Percentiles rank a stretch among this genome's conserved stretches.
phyloP scores from a whole-genome alignment of 768 basidiomycete species.

The Leccinum barrowsii region DNA sequence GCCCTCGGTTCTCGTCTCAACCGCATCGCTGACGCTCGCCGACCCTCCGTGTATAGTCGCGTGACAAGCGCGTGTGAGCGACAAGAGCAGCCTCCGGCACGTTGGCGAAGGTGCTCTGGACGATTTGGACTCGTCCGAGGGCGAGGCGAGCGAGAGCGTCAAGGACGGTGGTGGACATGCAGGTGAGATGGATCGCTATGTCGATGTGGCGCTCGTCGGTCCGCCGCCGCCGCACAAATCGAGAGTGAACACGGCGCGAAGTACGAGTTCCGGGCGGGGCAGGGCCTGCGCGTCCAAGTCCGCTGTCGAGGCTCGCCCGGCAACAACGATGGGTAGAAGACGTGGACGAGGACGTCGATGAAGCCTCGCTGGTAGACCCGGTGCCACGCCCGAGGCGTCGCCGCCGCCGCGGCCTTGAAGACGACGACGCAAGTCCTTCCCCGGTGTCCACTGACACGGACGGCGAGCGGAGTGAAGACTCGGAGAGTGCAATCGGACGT shows the following conservation, averaged over 20 bases:
- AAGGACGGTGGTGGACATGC: conserved; percentile 14
- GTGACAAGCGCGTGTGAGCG: conserved; percentile 34
- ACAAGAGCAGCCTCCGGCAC: conserved; percentile 49
- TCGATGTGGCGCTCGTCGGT: conserved; percentile 24
- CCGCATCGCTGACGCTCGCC: conserved; percentile 30
- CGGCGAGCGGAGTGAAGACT: conserved; percentile 39
- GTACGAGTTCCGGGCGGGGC: conserved; percentile 19
- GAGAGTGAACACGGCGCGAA: conserved; percentile 38
- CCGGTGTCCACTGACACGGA: conserved; percentile 64
- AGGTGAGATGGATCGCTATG: conserved; percentile 33
- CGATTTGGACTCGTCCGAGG: conserved; percentile 66
- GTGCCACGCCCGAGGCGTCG: conserved; percentile 1
- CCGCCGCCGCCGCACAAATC: conserved; percentile 1
- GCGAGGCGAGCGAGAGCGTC: conserved; percentile 17
- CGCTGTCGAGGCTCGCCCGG: conserved; percentile 18
- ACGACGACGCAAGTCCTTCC: conserved; percentile 51
- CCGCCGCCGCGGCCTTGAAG: conserved; percentile 34
- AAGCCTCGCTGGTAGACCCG: not conserved
- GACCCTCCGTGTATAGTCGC: conserved; percentile 41
- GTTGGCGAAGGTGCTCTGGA: conserved; percentile 77
- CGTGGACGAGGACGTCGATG: too few relatives aligned
- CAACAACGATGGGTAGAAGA: too few relatives aligned
- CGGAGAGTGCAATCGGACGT: conserved; percentile 8
- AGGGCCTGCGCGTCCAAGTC: conserved; percentile 53
- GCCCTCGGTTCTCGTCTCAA: conserved; percentile 39